Evolutionary conservation across 805 yeast genomes (phyloP), one percentile per base, ranked within the genome.

Genomic region (Nakazawaea ishiwadae): DNA sequence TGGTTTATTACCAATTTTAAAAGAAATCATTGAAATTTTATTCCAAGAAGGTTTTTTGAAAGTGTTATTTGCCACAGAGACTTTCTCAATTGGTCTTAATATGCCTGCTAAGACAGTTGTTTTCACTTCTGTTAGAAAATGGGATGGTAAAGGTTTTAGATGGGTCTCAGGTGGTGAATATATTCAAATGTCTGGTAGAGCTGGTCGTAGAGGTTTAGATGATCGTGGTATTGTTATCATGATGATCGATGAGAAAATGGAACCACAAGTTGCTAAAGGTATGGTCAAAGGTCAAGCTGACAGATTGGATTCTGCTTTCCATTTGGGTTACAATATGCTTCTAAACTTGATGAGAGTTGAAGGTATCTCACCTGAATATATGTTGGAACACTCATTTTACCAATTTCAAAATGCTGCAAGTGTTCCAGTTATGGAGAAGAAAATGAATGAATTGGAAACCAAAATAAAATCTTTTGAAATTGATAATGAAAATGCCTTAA

Each of bases 161-260:
- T 93, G 99, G 99, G 97, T 93, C 24, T 86, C 96, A 43, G 99
- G 99, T 45, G 99, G 99, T 69, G 99, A 93, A 66, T 93, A 93
- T 65, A 93, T 93, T 58, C 99, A 93, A 68, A 93, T 93, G 99
- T 87, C 96, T 34, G 99, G 99, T 51, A 81, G 99, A 65, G 99
- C 99, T 17, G 99, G 99, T 53, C 90, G 99, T 73, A 86, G 99
- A 75, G 99, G 99, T 58, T 75, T 93, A 53, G 99, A 93, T 73
- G 99, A 93, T 61, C 84, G 99, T 62, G 99, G 99, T 67, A 89
- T 93, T 62, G 99, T 93, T 37, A 93, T 93, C 51, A 86, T 93
- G 93, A 93, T 93, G 99, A 89, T 93, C 60, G 98, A 93, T 60
- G 98, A 93, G 60, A 93, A 93, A 57, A 93, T 93, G 99, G 99